Evolutionary conservation across 352 stramenopile species (phyloP).

Genomic region (Globisporangium alternatum): DNA sequence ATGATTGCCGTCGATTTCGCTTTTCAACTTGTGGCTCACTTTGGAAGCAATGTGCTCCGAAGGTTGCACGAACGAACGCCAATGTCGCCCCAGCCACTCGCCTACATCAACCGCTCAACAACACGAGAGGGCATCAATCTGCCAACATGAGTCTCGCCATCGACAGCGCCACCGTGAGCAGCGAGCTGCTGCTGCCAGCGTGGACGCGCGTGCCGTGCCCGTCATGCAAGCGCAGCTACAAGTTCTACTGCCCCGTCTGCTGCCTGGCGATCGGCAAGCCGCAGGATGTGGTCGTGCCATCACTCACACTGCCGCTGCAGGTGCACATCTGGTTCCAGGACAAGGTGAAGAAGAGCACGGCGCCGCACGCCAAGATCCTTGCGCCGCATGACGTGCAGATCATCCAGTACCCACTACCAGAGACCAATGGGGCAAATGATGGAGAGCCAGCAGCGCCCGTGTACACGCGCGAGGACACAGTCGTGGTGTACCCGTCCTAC

Average conservation of each 20-base stretch:
- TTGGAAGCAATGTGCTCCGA: neutral
- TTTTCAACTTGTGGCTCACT: neutral
- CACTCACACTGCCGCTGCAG: constrained; percentile 61
- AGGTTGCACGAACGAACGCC: neutral
- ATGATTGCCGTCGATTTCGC: neutral
- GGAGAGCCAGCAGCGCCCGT: constrained; percentile 13
- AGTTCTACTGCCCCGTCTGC: constrained; percentile 85
- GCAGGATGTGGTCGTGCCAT: constrained; percentile 41
- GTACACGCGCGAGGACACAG: constrained; percentile 59
- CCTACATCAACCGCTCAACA: neutral
- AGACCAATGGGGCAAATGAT: constrained; percentile 9
- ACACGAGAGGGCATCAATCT: neutral
- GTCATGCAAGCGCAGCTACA: constrained; percentile 76
- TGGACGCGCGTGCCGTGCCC: constrained; percentile 64
- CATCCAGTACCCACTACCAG: constrained; percentile 45
- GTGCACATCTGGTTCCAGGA: constrained; percentile 87
- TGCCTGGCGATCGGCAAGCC: constrained; percentile 61
- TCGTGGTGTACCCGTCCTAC: constrained; percentile 83
- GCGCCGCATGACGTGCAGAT: constrained; percentile 71
- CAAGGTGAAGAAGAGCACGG: constrained; percentile 88
- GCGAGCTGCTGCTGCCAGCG: constrained; percentile 12
- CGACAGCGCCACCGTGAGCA: constrained; percentile 4
- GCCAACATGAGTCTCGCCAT: neutral
- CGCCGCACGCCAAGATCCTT: constrained; percentile 80
- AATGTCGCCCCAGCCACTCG: neutral